Evolutionary conservation across 176 grass and related monocot species (phyloP).

Genomic region (Oryza glaberrima): DNA sequence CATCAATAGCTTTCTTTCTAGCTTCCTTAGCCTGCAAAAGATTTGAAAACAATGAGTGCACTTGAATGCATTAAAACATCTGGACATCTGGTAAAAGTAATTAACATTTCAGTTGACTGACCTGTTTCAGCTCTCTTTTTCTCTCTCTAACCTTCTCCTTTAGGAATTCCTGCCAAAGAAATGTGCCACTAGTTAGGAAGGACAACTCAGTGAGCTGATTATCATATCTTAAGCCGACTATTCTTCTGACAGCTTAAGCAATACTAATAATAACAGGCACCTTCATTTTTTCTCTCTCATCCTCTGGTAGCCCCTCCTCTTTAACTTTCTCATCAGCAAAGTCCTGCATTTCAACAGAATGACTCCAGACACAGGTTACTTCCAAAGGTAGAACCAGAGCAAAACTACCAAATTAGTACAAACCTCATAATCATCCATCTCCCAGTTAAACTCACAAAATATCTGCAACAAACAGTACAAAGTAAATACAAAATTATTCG

Average conservation of each 20-base stretch:
- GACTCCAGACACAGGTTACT: constrained; percentile 16
- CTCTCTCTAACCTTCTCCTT: constrained; percentile 81
- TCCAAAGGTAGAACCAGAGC: constrained; percentile 2
- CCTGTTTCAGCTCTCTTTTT: constrained; percentile 70
- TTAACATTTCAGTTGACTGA: constrained; percentile 32
- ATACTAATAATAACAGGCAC: constrained; percentile 31
- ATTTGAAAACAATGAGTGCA: constrained; percentile 29
- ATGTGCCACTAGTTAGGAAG: constrained; percentile 12
- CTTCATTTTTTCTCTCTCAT: constrained; percentile 86
- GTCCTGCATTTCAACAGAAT: constrained; percentile 51
- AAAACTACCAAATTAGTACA: neutral
- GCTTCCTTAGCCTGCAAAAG: constrained; percentile 76
- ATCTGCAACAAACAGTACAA: constrained; percentile 62
- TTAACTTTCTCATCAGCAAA: constrained; percentile 69
- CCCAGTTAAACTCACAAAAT: constrained; percentile 82
- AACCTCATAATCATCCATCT: constrained; percentile 81
- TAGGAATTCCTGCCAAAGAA: constrained; percentile 64
- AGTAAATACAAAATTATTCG: constrained; percentile 14
- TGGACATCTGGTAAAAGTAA: neutral
- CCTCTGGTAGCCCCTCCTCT: constrained; percentile 64
- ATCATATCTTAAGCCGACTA: neutral
- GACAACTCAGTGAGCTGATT: neutral
- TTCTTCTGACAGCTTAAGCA: neutral
- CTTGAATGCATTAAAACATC: neutral
- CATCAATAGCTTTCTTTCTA: constrained; percentile 76